Conservation (phyloP, 805 yeast genomes). For the Wickerhamiella lipophila region DNA sequence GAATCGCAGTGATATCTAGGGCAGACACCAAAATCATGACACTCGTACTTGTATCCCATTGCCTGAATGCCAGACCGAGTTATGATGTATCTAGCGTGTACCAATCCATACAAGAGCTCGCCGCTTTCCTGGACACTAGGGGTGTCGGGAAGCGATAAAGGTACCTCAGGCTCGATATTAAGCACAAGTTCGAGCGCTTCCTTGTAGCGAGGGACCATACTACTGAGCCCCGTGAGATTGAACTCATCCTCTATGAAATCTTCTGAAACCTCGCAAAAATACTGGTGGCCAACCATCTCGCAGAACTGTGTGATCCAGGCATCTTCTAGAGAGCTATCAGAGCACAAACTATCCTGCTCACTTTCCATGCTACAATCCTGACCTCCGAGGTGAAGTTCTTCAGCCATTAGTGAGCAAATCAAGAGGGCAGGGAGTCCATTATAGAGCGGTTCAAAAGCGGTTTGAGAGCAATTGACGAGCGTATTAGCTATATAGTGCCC, state of each 20-base stretch:
- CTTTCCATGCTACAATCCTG: constrained; percentile 1
- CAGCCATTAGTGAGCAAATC: constrained; percentile 4
- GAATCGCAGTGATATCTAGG: constrained; percentile 84
- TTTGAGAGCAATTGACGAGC: too few relatives aligned
- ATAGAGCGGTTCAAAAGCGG: too few relatives aligned
- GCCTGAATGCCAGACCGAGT: constrained; percentile 81
- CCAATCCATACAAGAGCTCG: constrained; percentile 81
- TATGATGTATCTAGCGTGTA: constrained; percentile 82
- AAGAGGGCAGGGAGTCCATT: too few relatives aligned
- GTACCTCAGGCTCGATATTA: constrained; percentile 56
- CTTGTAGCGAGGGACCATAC: constrained; percentile 78
- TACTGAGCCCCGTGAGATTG: constrained; percentile 78
- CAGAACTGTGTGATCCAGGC: constrained; percentile 72
- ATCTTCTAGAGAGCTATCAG: constrained; percentile 14
- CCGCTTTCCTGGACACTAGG: constrained; percentile 81
- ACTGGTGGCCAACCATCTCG: constrained; percentile 70
- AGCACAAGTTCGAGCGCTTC: constrained; percentile 84
- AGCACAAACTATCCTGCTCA: not conserved
- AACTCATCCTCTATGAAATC: constrained; percentile 95
- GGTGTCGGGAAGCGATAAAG: constrained; percentile 49
- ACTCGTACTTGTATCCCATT: constrained; percentile 80
- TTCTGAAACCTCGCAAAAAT: constrained; percentile 79
- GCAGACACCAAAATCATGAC: constrained; percentile 80
- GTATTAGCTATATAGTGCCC: too few relatives aligned
- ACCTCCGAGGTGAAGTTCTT: not conserved